phyloP scores from a whole-genome alignment of 2,329 filamentous ascomycete genomes.

The Aspergillus tamarii region DNA sequence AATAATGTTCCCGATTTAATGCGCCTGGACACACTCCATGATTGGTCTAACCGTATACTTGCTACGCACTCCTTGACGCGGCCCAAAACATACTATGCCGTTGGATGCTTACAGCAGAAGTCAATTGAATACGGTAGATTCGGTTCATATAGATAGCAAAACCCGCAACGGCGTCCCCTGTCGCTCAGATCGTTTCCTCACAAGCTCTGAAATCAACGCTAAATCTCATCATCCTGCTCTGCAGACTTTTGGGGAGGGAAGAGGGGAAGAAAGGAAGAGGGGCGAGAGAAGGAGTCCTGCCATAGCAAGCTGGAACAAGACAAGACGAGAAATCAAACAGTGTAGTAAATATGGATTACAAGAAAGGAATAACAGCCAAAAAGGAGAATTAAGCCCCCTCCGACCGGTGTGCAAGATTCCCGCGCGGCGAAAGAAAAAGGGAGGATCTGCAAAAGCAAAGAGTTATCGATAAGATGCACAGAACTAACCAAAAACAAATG shows the following conservation, averaged over 20 bases:
- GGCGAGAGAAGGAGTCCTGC: not conserved
- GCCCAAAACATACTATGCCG: no score
- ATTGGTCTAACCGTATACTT: no score
- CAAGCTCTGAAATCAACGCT: conserved; percentile 18
- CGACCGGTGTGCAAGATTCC: not conserved
- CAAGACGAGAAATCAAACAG: conserved; percentile 6
- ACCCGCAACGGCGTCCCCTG: conserved; percentile 2
- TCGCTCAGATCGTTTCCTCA: conserved; percentile 19
- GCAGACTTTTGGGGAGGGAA: conserved; percentile 9
- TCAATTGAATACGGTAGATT: not conserved
- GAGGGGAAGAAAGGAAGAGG: not conserved
- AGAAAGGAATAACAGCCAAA: conserved; percentile 6
- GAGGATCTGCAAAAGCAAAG: conserved; percentile 7
- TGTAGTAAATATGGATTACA: conserved; percentile 16
- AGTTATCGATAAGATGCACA: conserved; percentile 6
- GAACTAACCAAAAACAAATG: conserved; percentile 17
- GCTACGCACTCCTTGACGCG: no score
- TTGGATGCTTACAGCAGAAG: not conserved
- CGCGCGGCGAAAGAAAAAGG: not conserved
- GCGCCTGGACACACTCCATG: no score
- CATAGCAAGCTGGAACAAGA: conserved; percentile 8
- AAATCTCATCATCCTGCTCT: conserved; percentile 15
- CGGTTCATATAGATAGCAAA: not conserved
- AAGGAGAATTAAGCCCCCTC: conserved; percentile 10
- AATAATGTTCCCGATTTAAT: not conserved